Evolutionary conservation across 805 yeast species (phyloP).

Genomic region (Metschnikowia reukaufii): DNA sequence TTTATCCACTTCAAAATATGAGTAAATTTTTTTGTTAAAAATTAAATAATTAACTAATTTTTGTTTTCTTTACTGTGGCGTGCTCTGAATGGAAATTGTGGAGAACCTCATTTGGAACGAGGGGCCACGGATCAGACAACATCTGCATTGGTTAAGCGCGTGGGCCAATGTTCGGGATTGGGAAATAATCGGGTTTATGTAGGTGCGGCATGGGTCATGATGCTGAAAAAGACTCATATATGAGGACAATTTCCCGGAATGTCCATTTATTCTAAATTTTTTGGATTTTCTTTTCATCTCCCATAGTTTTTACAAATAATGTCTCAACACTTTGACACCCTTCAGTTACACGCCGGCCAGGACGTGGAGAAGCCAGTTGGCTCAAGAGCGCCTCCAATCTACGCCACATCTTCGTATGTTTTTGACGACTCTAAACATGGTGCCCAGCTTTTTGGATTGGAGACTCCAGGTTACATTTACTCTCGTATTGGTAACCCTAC

Average conservation of each 20-base stretch:
- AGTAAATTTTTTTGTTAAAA: too few species aligned
- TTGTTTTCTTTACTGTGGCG: too few species aligned
- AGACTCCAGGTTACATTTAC: constrained; percentile 83
- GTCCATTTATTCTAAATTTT: background rate
- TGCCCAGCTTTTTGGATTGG: constrained; percentile 82
- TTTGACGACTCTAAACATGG: constrained; percentile 90
- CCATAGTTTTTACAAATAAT: too few species aligned
- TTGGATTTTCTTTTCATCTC: background rate
- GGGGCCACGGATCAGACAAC: background rate
- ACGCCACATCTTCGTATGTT: constrained; percentile 86
- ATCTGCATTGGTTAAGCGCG: background rate
- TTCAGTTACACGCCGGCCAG: constrained; percentile 96
- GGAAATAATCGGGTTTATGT: too few species aligned
- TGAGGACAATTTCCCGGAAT: too few species aligned
- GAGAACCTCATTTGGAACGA: background rate
- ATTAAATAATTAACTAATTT: too few species aligned
- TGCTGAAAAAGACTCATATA: too few species aligned
- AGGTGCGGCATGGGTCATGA: too few species aligned
- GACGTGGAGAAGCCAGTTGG: constrained; percentile 60
- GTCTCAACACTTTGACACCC: constrained; percentile 76
- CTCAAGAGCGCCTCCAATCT: constrained; percentile 91
- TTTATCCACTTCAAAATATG: too few species aligned
- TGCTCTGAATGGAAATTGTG: too few species aligned
- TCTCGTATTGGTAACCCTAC: constrained; percentile 94
- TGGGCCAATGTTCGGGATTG: too few species aligned